Conservation (phyloP, 2,329 filamentous ascomycete species). For the Cladophialophora psammophila region DNA sequence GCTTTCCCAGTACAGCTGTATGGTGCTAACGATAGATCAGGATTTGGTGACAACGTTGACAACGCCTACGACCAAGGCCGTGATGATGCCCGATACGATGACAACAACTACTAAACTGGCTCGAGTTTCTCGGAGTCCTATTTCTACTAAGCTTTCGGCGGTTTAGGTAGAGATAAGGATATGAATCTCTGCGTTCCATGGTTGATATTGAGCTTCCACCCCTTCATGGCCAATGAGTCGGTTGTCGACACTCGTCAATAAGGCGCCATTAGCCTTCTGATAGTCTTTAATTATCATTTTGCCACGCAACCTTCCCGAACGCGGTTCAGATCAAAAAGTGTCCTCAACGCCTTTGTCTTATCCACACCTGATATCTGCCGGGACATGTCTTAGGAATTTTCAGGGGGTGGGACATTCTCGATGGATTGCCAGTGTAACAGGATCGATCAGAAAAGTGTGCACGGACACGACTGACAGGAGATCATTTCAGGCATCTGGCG, state of each 20-base stretch:
- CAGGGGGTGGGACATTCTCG: neutral
- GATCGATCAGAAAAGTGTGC: neutral
- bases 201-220: neutral
- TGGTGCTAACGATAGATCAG: neutral
- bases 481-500: neutral
- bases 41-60: slow-evolving; percentile 50
- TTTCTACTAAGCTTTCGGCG: neutral
- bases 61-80: slow-evolving; percentile 54
- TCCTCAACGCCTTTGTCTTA: too few species aligned
- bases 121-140: neutral
- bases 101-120: slow-evolving; percentile 11
- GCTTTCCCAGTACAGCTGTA: neutral
- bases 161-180: neutral
- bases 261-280: too few species aligned
- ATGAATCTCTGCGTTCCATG: neutral
- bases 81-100: slow-evolving; percentile 34
- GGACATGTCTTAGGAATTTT: too few species aligned
- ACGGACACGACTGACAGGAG: neutral
- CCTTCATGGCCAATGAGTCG: too few species aligned
- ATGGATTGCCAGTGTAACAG: neutral
- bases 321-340: too few species aligned
- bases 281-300: too few species aligned
- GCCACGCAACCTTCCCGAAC: too few species aligned
- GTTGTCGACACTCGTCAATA: too few species aligned
- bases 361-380: too few species aligned